Percentiles rank a stretch among this genome's conserved stretches.
Conservation (phyloP, 208 protist genomes). For the Phytomonas serpens region DNA sequence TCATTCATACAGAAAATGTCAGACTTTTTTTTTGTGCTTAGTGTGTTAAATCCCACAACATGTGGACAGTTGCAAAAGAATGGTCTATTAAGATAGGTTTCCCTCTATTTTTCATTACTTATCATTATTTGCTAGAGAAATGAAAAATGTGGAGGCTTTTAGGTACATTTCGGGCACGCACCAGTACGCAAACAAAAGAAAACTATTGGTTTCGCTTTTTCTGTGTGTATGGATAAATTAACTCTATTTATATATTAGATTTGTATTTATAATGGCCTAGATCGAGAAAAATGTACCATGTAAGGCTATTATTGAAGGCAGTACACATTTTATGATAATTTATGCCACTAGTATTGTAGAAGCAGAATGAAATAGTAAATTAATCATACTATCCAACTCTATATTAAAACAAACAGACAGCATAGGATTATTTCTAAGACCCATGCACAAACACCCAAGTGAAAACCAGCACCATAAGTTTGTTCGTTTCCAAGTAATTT, state of each 20-base stretch:
- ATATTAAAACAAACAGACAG: conserved; percentile 24
- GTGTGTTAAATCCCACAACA: not conserved
- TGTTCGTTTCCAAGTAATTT: conserved; percentile 7
- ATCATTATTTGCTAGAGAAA: not conserved
- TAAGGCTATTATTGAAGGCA: not conserved
- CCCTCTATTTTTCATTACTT: not conserved
- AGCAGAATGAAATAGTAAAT: not conserved
- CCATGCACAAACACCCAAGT: conserved; percentile 49
- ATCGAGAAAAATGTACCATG: not conserved
- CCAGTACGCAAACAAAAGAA: not conserved
- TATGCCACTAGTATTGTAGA: not conserved
- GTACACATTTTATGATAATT: not conserved
- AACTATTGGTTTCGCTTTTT: not conserved
- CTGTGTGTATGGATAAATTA: not conserved
- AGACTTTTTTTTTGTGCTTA: not conserved
- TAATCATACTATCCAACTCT: not conserved
- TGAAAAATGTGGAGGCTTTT: not conserved
- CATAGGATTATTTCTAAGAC: conserved; percentile 22
- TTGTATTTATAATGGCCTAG: not conserved
- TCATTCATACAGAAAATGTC: conserved; percentile 1
- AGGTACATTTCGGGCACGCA: not conserved
- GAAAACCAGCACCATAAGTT: conserved; percentile 69
- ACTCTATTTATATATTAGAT: not conserved
- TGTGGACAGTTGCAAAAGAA: not conserved
- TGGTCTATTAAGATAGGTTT: not conserved